Evolutionary conservation across 23 red algal species (phyloP).

Genomic region (Gracilariopsis chorda): DNA sequence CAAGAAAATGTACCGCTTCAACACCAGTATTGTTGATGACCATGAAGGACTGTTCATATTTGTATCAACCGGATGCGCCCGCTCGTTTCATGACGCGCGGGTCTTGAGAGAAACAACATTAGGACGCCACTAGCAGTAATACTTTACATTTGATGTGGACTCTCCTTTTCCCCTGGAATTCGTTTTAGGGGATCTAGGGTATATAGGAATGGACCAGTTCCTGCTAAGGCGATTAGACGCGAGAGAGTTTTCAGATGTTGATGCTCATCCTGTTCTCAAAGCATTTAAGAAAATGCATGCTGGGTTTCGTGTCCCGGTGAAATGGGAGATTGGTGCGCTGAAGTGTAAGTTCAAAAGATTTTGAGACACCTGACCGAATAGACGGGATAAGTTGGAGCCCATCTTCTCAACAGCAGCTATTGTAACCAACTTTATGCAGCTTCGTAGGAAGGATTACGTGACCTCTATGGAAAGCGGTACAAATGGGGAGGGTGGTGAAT

Average conservation of each 20-base stretch:
- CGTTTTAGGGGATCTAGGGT: background rate
- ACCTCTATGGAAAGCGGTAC: background rate
- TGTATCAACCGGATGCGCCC: background rate
- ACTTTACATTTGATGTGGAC: background rate
- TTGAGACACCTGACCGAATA: background rate
- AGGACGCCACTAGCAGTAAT: background rate
- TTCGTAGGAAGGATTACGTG: background rate
- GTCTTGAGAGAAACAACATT: background rate
- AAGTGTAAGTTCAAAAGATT: background rate
- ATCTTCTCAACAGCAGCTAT: background rate
- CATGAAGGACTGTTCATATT: background rate
- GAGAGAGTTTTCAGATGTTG: background rate
- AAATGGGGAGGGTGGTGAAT: background rate
- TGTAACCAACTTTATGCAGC: background rate
- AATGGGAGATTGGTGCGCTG: background rate
- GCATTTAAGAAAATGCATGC: background rate
- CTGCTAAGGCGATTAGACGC: background rate
- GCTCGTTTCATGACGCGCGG: background rate
- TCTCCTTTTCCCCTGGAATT: background rate
- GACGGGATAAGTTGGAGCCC: background rate
- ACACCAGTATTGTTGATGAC: background rate
- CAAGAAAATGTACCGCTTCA: background rate
- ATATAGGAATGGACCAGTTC: background rate
- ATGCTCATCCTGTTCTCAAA: background rate
- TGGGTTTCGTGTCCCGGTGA: background rate